These are phyloP conservation scores for Fusarium dimerum DNA, from an alignment of 2,329 filamentous ascomycete genomes.

Conservation along the genomic window DNA sequence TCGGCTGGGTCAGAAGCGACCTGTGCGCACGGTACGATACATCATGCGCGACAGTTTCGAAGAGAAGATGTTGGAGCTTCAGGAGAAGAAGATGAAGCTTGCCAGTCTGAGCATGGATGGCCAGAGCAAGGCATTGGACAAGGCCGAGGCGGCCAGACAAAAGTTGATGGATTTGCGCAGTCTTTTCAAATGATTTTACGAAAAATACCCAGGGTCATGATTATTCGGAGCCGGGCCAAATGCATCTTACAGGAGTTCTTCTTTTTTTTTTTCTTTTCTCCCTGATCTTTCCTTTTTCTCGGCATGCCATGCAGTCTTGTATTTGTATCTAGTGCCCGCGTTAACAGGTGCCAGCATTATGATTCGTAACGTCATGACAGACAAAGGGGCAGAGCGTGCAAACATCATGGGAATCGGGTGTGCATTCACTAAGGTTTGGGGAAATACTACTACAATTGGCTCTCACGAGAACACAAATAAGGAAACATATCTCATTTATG, in stretches of 20 bases:
- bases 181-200: conserved; percentile 51
- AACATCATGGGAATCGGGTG: conserved; percentile 17
- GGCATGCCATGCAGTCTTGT: conserved; percentile 11
- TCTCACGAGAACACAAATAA: conserved; percentile 29
- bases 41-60: conserved; percentile 92
- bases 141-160: conserved; percentile 58
- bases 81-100: conserved; percentile 89
- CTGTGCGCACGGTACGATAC: conserved; percentile 83
- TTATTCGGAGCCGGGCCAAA: conserved; percentile 14
- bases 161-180: conserved; percentile 60
- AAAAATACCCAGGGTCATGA: conserved; percentile 12
- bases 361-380: background rate
- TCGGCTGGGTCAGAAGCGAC: conserved; percentile 84
- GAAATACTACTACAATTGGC: conserved; percentile 20
- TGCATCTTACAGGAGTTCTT: conserved; percentile 25
- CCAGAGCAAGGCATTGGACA: conserved; percentile 54
- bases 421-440: conserved; percentile 10
- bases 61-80: conserved; percentile 86
- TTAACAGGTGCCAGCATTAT: background rate
- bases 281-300: conserved; percentile 32
- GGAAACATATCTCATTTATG: too few species aligned
- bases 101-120: conserved; percentile 84
- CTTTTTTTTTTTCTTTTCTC: conserved; percentile 6
- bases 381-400: conserved; percentile 9
- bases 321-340: background rate